Evolutionary conservation across 352 stramenopile species (phyloP), one percentile per base, ranked within the genome.

Genomic region (Phytophthora pluvialis): DNA sequence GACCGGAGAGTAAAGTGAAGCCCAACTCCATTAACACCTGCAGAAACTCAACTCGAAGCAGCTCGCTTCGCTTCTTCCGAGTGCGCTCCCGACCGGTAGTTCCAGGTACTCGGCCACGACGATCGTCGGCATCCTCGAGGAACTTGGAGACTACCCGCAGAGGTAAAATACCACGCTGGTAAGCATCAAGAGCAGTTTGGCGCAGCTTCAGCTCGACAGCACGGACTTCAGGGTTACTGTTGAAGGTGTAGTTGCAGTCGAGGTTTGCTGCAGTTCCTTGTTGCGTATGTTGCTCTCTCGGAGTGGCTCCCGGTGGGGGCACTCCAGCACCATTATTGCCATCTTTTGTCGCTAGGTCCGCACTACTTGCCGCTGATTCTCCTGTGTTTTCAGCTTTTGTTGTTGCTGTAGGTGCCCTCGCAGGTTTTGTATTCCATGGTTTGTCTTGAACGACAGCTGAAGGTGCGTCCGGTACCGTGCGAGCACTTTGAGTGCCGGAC

Each of bases 11-110:
- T 2, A 98, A 55, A 26, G 77, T 91, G 45, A 98, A 90, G 1
- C 93, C 93, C 16, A 98, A 69, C 58, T 98, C 89, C 91, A 98
- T 97, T 29, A 98, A 73, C n/a, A 97, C 72, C 64, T 98, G 88
- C 18, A 98, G 72, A 72, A 98, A 97, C 58, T 98, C 91, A 15
- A 94, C 86, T 8, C 93, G 84, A 1, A 91, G 60, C 15, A 98
- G 50, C 43, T 90, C 75, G 15, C 71, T 60, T 35, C 80, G 62
- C 29, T 61, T 68, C 35, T 67, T 62, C 4, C 55, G 50, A 25
- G 33, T 25, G 12, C 36, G 46, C 26, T 54, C 28, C 28, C 33
- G 32, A 52, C 10, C 13, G 1, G 15, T 44, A 45, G n/a, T 46
- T 7, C 55, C 45, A 50, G 61, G 62, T 18, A 75, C 28, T 42